These are phyloP conservation scores for Sideroxylon spinosum DNA, from an alignment of 179 eudicot species.

Conservation along the genomic window DNA sequence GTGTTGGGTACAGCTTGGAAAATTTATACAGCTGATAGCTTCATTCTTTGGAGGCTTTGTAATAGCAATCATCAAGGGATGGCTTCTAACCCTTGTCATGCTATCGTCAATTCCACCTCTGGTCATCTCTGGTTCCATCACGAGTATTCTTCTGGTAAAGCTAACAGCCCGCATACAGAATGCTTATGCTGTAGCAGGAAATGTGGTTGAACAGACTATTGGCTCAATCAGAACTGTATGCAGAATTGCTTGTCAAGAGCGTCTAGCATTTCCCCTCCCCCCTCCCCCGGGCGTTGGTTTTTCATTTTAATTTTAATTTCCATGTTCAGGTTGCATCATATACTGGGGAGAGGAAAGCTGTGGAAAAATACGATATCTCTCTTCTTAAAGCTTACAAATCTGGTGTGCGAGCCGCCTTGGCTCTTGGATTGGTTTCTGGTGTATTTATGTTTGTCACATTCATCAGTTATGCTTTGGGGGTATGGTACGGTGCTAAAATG, in stretches of 20 bases:
- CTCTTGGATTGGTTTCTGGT: slow-evolving; percentile 31
- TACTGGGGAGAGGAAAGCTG: slow-evolving; percentile 41
- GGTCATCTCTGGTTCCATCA: slow-evolving; percentile 35
- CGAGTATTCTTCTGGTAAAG: slow-evolving; percentile 39
- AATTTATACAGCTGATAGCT: slow-evolving; percentile 47
- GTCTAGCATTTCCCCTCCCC: not conserved
- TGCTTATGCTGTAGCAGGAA: slow-evolving; percentile 55
- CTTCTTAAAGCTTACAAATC: slow-evolving; percentile 32
- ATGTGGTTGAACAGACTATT: slow-evolving; percentile 61
- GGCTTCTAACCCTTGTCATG: slow-evolving; percentile 74
- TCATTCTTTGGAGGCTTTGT: slow-evolving; percentile 63
- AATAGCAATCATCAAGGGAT: slow-evolving; percentile 57
- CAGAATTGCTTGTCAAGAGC: not conserved
- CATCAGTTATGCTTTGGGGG: slow-evolving; percentile 32
- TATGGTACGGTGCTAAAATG: slow-evolving; percentile 42
- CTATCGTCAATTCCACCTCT: slow-evolving; percentile 49
- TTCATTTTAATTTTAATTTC: not conserved
- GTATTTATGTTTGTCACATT: slow-evolving; percentile 22
- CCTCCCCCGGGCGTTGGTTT: not conserved
- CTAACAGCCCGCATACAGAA: slow-evolving; percentile 43
- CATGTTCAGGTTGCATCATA: slow-evolving; percentile 39
- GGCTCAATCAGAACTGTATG: slow-evolving; percentile 70
- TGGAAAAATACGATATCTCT: slow-evolving; percentile 22
- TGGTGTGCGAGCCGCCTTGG: slow-evolving; percentile 29
- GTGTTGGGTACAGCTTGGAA: slow-evolving; percentile 48